Evolutionary conservation across 257 asterid species (phyloP).

Genomic region (Phtheirospermum japonicum): DNA sequence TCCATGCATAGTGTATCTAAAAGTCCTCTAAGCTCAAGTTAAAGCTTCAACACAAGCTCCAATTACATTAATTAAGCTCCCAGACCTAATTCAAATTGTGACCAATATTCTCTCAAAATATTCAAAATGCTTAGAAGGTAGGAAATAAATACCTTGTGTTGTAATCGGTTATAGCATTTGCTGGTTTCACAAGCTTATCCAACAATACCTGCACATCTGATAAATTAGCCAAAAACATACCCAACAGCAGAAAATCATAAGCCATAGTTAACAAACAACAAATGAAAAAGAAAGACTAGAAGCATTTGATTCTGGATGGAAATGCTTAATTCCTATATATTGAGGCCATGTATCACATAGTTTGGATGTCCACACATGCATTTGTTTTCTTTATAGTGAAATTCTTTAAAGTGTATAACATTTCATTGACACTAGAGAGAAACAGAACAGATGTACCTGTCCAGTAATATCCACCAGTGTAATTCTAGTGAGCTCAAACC

Average conservation of each 20-base stretch:
- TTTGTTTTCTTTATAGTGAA: neutral
- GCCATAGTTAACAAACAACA: conserved; percentile 3
- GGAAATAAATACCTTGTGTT: conserved; percentile 82
- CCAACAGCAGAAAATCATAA: conserved; percentile 10
- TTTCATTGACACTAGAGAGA: neutral
- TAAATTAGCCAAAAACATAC: conserved; percentile 31
- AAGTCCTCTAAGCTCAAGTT: too few relatives aligned
- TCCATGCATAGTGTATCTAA: too few relatives aligned
- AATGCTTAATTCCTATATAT: neutral
- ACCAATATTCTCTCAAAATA: conserved; percentile 20
- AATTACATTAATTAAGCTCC: too few relatives aligned
- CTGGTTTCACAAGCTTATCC: conserved; percentile 91
- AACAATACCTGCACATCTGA: conserved; percentile 67
- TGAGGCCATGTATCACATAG: conserved; percentile 5
- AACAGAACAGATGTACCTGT: conserved; percentile 52
- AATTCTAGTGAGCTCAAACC: conserved; percentile 89
- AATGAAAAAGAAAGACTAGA: conserved; percentile 17
- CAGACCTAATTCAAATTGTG: neutral
- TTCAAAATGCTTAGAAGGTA: conserved; percentile 16
- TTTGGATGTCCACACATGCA: neutral
- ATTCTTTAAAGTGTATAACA: neutral
- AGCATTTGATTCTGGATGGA: neutral
- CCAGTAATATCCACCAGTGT: conserved; percentile 77
- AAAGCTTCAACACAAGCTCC: too few relatives aligned
- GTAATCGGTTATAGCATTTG: conserved; percentile 82